Evolutionary conservation across 257 asterid genomes (phyloP), one percentile per base, ranked within the genome.

Genomic region (Gardenia jasminoides): DNA sequence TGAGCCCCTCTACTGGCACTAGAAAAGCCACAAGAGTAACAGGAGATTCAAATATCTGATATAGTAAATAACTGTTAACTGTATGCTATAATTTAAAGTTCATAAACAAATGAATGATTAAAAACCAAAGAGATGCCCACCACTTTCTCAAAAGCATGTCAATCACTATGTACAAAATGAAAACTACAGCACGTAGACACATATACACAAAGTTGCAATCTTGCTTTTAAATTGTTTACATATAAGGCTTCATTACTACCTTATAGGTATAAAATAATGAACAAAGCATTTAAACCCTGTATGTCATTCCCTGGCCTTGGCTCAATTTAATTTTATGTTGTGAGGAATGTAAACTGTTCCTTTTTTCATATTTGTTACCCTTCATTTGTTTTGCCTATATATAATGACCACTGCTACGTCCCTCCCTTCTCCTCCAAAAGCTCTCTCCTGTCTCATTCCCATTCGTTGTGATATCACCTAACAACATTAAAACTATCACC

Each of bases 1-100:
- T 96, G 99, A 58, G 89, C 91, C 84, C 99, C 99, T 87, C 98
- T 90, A 82, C 88, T 88, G 75, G 88, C 82, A 88, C 99, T 96
- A 86, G 78, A 91, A 84, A 76, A 73, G 69, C 77, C 84, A 83
- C 41, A 56, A 81, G 71, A 85, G 50, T 33, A 65, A 78, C 73
- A 61, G 36, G 44, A 72, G 12, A 30, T 68, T 78, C 56, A 76
- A 33, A n/a, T 36, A 43, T 43, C 15, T 70, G 65, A 76, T 62
- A 17, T 3, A 33, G 70, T 39, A 15, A 39, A 44, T n/a, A 64
- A 46, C 56, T 52, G 39, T 15, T 20, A 41, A 58, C 54, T 5
- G 52, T 78, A 39, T 48, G 8, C 61, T 39, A 44, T 44, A 12
- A 41, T 61, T 24, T 70, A 12, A 0, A 8, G 31, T 46, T 43